Base-by-base conservation (phyloP, 768 basidiomycete species). In the Exsudoporus frostii region DNA sequence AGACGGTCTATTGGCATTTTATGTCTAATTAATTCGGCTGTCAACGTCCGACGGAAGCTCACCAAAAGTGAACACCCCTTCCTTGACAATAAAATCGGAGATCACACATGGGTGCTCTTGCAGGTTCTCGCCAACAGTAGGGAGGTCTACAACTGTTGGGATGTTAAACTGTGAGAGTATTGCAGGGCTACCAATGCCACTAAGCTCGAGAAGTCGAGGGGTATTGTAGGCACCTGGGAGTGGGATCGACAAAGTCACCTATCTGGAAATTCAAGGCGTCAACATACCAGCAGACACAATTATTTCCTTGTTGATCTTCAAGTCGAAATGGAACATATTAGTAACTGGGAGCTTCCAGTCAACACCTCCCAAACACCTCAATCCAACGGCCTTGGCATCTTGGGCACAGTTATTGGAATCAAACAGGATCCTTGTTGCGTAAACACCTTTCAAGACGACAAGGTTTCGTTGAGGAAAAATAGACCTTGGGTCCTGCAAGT, bases 71-170 rank as follows among this genome's bases (percentile, higher is more conserved):
- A 59, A 55, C 6, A 59, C 32, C 19, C 41, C 37, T 0, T 60
- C 33, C 19, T 59, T 55, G 33, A 59, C 58, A 29, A 60, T 37
- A 37, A 59, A 59, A n/a, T 59, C 58, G 9, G 40, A 49, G 36
- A 41, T 7, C n/a, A 63, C 17, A 33, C 1, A 25, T 22, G 56
- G 52, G 20, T 61, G 60, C 22, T 61, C 60, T 30, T 62, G 60
- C 36, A 62, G 36, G 37, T 62, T 62, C 50, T 63, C 57, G 10
- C 60, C 60, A 7, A 62, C 60, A 30, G 41, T n/a, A 4, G 61
- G 60, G 27, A 62, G 60, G 14, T 52, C 6, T 5, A 63, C 44
- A n/a, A 59, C 10, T 0, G 37, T 20, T 11, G 39, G 32, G 25
- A 59, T 60, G 39, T 49, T 20, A 8, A 59, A 55, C 19, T 42